A percentile compares a stretch with the other conserved stretches of the same genome.
Conservation (phyloP, 73 alveolate species). For the Blepharisma japonicum region DNA sequence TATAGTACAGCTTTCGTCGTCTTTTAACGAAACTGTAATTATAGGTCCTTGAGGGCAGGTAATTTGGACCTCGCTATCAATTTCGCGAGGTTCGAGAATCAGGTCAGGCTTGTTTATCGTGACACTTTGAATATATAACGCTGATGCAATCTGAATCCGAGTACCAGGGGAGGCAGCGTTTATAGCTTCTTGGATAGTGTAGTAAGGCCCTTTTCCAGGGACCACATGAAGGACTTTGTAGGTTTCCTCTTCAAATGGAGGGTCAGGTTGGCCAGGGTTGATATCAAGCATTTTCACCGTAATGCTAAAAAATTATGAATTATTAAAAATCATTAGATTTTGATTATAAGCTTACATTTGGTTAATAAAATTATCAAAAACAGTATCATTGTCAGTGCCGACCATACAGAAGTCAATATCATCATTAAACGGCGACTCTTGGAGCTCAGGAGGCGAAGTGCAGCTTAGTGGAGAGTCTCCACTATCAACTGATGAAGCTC, state of each 20-base stretch:
- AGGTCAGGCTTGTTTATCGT: constrained; percentile 24
- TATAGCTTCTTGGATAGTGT: constrained; percentile 23
- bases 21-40: neutral
- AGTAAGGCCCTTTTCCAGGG: constrained; percentile 26
- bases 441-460: neutral
- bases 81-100: constrained; percentile 19
- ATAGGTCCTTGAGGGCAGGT: constrained; percentile 15
- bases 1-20: constrained; percentile 20
- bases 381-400: constrained; percentile 6
- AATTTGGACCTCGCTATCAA: constrained; percentile 4
- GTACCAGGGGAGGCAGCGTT: constrained; percentile 25
- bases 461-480: constrained; percentile 11
- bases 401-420: constrained; percentile 15
- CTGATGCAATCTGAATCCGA: neutral
- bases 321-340: too few species aligned
- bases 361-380: constrained; percentile 14
- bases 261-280: constrained; percentile 31
- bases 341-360: neutral
- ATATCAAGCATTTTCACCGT: neutral
- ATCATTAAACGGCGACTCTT: neutral
- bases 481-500: constrained; percentile 1
- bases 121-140: neutral
- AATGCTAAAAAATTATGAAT: too few species aligned
- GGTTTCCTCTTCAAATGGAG: constrained; percentile 25
- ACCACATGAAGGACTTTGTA: constrained; percentile 25